Percentiles rank a stretch among this genome's conserved stretches.
These are phyloP conservation scores for Carex pumila DNA, from an alignment of 176 grass and related monocot species.

Conservation along the genomic window DNA sequence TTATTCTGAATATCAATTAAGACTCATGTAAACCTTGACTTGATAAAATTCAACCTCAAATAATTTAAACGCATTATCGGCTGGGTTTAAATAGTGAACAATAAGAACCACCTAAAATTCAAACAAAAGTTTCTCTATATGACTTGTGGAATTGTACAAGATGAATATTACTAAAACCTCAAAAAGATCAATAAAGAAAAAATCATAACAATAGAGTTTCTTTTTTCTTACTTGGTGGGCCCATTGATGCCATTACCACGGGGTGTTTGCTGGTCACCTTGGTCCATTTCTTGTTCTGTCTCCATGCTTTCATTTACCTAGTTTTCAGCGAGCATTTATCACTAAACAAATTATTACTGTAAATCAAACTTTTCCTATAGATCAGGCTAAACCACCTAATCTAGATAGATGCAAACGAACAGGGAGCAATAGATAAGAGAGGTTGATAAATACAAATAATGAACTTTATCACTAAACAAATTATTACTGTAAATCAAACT, in stretches of 20 bases:
- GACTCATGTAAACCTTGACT: not conserved
- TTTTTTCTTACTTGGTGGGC: conserved; percentile 11
- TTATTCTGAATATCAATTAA: not conserved
- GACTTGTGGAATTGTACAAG: not conserved
- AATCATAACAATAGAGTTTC: not conserved
- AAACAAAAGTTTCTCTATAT: not conserved
- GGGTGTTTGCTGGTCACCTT: not conserved
- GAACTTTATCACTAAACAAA: not conserved
- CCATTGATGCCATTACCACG: conserved; percentile 1
- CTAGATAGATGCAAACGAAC: not conserved
- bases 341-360: not conserved
- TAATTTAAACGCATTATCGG: not conserved
- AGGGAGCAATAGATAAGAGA: not conserved
- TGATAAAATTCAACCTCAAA: not conserved
- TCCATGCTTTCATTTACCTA: conserved; percentile 11
- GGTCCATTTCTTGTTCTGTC: not conserved
- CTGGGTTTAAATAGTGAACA: not conserved
- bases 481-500: not conserved
- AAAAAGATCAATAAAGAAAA: not conserved
- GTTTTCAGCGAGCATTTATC: not conserved
- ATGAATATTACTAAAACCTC: not conserved
- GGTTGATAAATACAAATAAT: not conserved
- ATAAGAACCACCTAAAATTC: not conserved
- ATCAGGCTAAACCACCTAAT: not conserved
- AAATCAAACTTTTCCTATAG: not conserved